Conservation (phyloP, 176 grass and related monocot species). For the Avena eriantha region DNA sequence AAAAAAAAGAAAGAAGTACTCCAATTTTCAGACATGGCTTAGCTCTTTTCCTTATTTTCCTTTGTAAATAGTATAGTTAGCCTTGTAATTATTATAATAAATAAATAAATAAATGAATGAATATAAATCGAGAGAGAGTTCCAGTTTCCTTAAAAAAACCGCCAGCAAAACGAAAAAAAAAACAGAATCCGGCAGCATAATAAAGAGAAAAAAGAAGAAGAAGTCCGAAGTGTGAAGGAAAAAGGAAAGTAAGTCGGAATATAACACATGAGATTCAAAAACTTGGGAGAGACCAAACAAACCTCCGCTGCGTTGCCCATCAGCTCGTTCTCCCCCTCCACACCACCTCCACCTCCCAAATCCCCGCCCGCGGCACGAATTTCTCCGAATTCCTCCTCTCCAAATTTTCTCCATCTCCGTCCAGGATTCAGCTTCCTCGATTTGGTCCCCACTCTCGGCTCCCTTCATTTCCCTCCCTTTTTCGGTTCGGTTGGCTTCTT, state of each 20-base stretch:
- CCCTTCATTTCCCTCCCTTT: slow-evolving; percentile 6
- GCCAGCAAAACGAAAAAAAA: not conserved
- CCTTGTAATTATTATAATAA: too few relatives aligned
- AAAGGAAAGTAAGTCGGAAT: slow-evolving; percentile 42
- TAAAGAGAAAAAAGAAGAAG: not conserved
- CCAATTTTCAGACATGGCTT: too few relatives aligned
- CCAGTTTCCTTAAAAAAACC: not conserved
- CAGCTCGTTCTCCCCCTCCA: slow-evolving; percentile 32
- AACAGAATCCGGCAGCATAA: not conserved
- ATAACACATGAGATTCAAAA: slow-evolving; percentile 54
- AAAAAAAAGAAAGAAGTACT: too few relatives aligned
- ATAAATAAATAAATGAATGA: too few relatives aligned
- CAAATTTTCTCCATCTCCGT: slow-evolving; percentile 4
- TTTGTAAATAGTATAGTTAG: too few relatives aligned
- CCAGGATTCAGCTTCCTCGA: slow-evolving; percentile 36
- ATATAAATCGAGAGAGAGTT: too few relatives aligned
- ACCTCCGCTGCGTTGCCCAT: slow-evolving; percentile 41
- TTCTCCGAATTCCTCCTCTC: slow-evolving; percentile 21
- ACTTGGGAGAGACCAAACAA: slow-evolving; percentile 47
- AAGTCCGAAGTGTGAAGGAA: not conserved
- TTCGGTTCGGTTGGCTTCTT: not conserved
- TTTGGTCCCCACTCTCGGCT: slow-evolving; percentile 13
- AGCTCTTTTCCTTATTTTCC: too few relatives aligned
- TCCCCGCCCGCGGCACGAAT: slow-evolving; percentile 35
- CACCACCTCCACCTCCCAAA: slow-evolving; percentile 30